phyloP scores from a whole-genome alignment of 331 rosid genomes.

The Pyracantha coccinea region DNA sequence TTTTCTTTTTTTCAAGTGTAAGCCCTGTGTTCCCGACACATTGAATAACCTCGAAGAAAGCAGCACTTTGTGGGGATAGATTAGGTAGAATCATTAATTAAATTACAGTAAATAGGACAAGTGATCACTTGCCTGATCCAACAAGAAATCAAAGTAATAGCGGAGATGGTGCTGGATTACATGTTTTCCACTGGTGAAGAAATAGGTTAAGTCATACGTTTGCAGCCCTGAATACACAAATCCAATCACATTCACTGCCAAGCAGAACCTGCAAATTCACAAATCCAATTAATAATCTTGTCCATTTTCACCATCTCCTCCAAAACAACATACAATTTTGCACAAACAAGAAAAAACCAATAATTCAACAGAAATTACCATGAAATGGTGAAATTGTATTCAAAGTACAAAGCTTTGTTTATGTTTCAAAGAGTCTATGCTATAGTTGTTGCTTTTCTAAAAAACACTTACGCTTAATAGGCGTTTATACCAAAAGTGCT shows the following conservation, averaged over 20 bases:
- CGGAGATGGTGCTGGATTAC: constrained; percentile 27
- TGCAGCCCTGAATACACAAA: constrained; percentile 64
- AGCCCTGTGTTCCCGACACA: too few relatives aligned
- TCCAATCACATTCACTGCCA: constrained; percentile 56
- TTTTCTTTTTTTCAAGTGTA: too few relatives aligned
- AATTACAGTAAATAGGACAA: background rate
- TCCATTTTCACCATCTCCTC: background rate
- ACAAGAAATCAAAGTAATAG: constrained; percentile 43
- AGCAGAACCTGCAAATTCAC: constrained; percentile 40
- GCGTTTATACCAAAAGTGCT: too few relatives aligned
- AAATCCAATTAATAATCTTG: background rate
- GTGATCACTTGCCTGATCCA: constrained; percentile 67
- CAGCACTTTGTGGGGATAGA: too few relatives aligned
- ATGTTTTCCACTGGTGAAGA: constrained; percentile 36
- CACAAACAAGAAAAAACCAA: too few relatives aligned
- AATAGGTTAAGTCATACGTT: constrained; percentile 34
- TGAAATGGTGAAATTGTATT: background rate
- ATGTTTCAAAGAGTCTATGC: background rate
- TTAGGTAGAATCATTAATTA: constrained; percentile 22
- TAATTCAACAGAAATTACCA: background rate
- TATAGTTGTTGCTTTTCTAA: too few relatives aligned
- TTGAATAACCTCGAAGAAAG: too few relatives aligned
- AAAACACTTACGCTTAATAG: too few relatives aligned
- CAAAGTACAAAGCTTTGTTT: background rate
- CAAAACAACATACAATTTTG: too few relatives aligned